Evolutionary conservation across 768 basidiomycete genomes (phyloP), one percentile per base, ranked within the genome.

Genomic region (Suillus discolor): DNA sequence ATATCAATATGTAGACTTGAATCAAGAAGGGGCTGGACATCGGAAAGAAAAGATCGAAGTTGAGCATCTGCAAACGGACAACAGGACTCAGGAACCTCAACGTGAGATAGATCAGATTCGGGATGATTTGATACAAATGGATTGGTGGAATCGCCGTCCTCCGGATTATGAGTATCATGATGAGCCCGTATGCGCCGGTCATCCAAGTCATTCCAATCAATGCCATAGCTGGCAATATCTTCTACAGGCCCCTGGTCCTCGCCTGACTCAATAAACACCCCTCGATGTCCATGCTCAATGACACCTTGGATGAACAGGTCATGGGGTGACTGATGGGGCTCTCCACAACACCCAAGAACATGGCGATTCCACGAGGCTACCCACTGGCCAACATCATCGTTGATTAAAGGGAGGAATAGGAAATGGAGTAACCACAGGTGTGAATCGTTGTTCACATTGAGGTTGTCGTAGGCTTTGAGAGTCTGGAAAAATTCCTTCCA

Each of bases 351-450:
- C 11, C 47, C 23, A 23, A 47, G 47, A 47, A 47, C n/a, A 57
- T 83, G 79, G 13, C 69, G 42, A 65, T 84, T 85, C 82, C 82
- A 84, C 2, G 77, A 68, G 1, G 65, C 1, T n/a, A 69, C 69
- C 65, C 83, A 83, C 16, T 64, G 42, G 0, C 62, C 1, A 49
- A 79, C 83, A 57, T 83, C 81, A 0, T 62, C 18, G 39, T 83
- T 80, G 31, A 84, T 76, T 0, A 41, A 39, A 1, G 70, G 62
- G 0, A 84, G 73, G 64, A 84, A 85, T 0, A 84, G 71, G 36
- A 44, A 42, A 34, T 84, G 81, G 0, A 85, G 68, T 0, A 85
- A 70, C 84, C 84, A 84, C 0, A 81, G 66, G 64, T 85, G 83
- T 15, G 62, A 11, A 0, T 31, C 62, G 25, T 82, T 71, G 0